Percentiles rank a stretch among this genome's conserved stretches.
These are phyloP conservation scores for Gossypium stocksii DNA, from an alignment of 345 rosid species.

Conservation along the genomic window DNA sequence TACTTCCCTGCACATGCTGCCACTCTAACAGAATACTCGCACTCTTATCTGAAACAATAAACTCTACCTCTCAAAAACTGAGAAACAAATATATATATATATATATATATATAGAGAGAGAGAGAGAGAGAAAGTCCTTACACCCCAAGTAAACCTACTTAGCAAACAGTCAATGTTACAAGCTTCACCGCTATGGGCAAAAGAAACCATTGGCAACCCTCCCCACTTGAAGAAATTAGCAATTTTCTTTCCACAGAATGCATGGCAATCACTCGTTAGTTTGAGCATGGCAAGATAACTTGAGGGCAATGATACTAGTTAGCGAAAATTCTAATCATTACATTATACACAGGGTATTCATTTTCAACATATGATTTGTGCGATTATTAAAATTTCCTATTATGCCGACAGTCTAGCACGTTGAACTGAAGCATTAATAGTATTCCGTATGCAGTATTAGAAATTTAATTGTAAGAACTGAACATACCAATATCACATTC, in stretches of 20 bases:
- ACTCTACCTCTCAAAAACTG: neutral
- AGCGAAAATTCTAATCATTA: neutral
- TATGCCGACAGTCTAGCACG: neutral
- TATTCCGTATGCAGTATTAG: neutral
- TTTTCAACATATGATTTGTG: neutral
- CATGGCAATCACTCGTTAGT: neutral
- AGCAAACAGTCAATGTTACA: neutral
- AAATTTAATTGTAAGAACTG: neutral
- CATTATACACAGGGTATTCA: neutral
- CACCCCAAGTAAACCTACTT: neutral
- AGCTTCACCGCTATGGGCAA: neutral
- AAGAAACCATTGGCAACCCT: neutral
- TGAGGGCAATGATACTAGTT: neutral
- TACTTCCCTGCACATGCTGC: neutral
- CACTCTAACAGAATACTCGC: neutral
- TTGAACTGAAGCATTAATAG: neutral
- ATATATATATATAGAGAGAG: too few relatives aligned
- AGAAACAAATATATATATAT: neutral
- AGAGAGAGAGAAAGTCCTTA: neutral
- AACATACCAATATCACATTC: slow-evolving; percentile 65
- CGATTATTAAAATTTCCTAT: neutral
- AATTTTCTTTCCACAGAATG: neutral
- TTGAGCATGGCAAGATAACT: neutral
- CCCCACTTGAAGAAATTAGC: neutral
- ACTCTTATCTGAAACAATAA: neutral